Evolutionary conservation across 2,329 filamentous ascomycete species (phyloP).

Genomic region (Aspergillus fischeri): DNA sequence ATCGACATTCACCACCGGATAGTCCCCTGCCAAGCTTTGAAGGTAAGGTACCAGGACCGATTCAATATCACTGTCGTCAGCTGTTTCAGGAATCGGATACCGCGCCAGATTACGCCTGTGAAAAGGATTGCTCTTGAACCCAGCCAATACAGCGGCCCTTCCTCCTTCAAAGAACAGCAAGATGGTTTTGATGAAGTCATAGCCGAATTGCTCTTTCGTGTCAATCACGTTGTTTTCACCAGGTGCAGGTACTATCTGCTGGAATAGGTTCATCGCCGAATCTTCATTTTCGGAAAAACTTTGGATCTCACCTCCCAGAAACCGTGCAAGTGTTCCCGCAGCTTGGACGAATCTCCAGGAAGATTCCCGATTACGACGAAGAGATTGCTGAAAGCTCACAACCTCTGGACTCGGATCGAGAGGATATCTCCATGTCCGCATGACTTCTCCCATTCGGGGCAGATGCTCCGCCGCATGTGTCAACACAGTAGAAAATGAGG

Average conservation of each 20-base stretch:
- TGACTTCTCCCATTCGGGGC: constrained; percentile 54
- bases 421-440: constrained; percentile 56
- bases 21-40: constrained; percentile 48
- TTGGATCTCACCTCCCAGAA: constrained; percentile 52
- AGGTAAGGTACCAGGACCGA: constrained; percentile 58
- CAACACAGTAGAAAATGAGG: constrained; percentile 40
- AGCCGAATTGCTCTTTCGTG: constrained; percentile 52
- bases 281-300: constrained; percentile 38
- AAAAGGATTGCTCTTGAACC: constrained; percentile 49
- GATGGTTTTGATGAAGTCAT: constrained; percentile 62
- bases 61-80: constrained; percentile 52
- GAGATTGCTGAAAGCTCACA: constrained; percentile 52
- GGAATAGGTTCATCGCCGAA: constrained; percentile 43
- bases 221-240: constrained; percentile 39
- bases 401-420: constrained; percentile 52
- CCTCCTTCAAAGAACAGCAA: constrained; percentile 61
- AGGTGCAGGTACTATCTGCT: constrained; percentile 46
- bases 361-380: constrained; percentile 54
- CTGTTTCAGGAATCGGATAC: constrained; percentile 51
- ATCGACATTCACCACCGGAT: constrained; percentile 53
- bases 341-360: constrained; percentile 60
- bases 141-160: constrained; percentile 50
- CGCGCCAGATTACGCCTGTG: constrained; percentile 41
- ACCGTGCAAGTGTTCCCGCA: constrained; percentile 53
- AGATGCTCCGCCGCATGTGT: constrained; percentile 47